Percentiles rank a stretch among this genome's conserved stretches.
Conservation (phyloP, 306 rosid species). For the Glycyrrhiza uralensis region DNA sequence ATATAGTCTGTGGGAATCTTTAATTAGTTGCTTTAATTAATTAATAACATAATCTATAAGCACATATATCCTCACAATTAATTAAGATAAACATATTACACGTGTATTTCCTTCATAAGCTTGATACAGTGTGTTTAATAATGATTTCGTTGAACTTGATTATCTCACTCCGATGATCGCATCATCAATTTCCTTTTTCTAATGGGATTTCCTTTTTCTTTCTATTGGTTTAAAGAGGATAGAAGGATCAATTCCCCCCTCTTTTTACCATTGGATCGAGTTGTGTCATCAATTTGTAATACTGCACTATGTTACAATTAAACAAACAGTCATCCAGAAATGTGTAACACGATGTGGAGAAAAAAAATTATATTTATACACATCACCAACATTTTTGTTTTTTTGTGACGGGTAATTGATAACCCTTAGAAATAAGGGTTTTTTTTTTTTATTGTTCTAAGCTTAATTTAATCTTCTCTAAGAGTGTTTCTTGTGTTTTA, state of each 20-base stretch:
- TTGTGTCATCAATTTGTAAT: slow-evolving; percentile 22
- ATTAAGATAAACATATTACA: slow-evolving; percentile 18
- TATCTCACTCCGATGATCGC: slow-evolving; percentile 28
- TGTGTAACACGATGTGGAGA: slow-evolving; percentile 27
- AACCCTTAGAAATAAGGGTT: too few species aligned
- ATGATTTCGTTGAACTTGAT: slow-evolving; percentile 15
- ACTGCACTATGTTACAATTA: background rate
- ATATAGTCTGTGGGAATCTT: slow-evolving; percentile 20
- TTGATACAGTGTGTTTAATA: slow-evolving; percentile 17
- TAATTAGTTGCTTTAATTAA: slow-evolving; percentile 27
- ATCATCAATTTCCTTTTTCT: slow-evolving; percentile 7
- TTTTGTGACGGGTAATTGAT: background rate
- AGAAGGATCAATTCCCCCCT: slow-evolving; percentile 11
- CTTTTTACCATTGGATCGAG: background rate
- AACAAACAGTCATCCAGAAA: background rate
- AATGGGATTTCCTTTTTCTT: slow-evolving; percentile 32
- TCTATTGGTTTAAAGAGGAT: slow-evolving; percentile 35
- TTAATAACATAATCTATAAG: slow-evolving; percentile 10
- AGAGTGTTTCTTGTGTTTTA: too few species aligned
- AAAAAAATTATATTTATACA: background rate
- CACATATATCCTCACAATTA: background rate
- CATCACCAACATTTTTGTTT: background rate
- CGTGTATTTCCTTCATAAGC: slow-evolving; percentile 1
- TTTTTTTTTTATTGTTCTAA: too few species aligned
- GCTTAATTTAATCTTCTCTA: too few species aligned